Evolutionary conservation across 768 basidiomycete genomes (phyloP), one percentile per base, ranked within the genome.

Genomic region (Termitomyces sp.): DNA sequence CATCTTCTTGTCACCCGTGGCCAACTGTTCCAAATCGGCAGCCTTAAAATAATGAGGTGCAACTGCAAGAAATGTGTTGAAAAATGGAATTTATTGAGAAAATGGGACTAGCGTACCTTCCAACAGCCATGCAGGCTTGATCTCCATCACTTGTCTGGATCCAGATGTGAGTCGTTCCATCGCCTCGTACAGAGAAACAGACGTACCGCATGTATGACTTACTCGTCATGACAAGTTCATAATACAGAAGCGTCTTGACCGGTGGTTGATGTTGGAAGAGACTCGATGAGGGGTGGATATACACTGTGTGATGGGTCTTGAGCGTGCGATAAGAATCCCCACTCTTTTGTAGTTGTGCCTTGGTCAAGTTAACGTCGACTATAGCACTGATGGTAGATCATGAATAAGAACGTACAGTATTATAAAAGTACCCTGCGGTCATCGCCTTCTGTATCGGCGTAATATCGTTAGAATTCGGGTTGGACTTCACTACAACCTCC

Each of bases 251-350:
- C 16, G 91, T 90, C 69, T 89, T 91, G 13, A 94, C 84, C 0
- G 97, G 97, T 2, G 97, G 97, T 65, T 98, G 95, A 69, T 87
- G 86, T 66, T 98, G 92, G 84, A 98, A 97, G 61, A 99, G 73
- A 70, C 91, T 89, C 6, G 95, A 96, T 0, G 93, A 95, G 0
- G 97, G 97, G 67, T 99, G 97, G 60, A 98, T 91, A 69, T 95
- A 93, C 46, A 98, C 95, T 2, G 95, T 95, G 64, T 98, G 95
- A 69, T 88, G 90, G 6, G 93, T 96, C 73, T 98, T 99, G 63
- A 97, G 81, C 16, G 97, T 98, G 57, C 96, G 84, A 73, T 98
- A 99, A 34, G 93, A 95, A 70, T 98, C 97, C 0, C 97, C 97
- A 58, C 91, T 93, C 73, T 93, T 95, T 68, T 98, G 95, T 41